Base-by-base conservation (phyloP, 1,284 basidiomycete species). In the Ustilago hordei region DNA sequence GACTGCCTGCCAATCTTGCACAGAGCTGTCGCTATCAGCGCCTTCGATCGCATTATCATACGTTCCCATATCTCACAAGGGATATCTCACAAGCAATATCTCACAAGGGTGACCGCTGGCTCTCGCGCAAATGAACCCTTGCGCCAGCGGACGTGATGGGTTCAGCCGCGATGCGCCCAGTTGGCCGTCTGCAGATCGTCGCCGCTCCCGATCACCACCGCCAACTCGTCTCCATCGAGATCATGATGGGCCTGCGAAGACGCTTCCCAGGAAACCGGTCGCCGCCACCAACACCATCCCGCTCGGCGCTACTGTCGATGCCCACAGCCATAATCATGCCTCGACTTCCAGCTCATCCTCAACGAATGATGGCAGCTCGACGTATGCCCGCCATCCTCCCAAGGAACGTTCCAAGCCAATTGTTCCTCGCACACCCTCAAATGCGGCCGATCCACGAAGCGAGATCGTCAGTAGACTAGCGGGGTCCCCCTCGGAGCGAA, bases 191-290 rank as follows among this genome's bases (percentile, higher is more conserved):
- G 60, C 56, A 34, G 50, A 43, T 8, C 65, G 65, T 35, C 55
- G 48, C 9, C 65, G 65, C n/a, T 68, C 65, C n/a, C 55, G 55
- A 31, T 68, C 65, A 11, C 65, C 65, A 7, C 55, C 64, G 11
- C 12, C 55, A 17, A 52, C 35, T 36, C 60, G 55, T 13, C 56
- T 61, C 36, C 48, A 50, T 13, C 48, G 48, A 31, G 48, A 50
- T 43, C 50, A 55, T n/a, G 69, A 71, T 32, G 63, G 50, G 11
- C 63, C 69, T 8, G 7, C 69, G 4, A 39, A 55, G 52, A 15
- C 45, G 15, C 50, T 70, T 6, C 43, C 55, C 4, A 60, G 63
- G 8, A 70, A 62, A 28, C 55, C 69, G 2, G 36, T 28, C 41
- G 41, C 38, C 8, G 31, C 69, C 8, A 32, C 54, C 47, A 55